Base-by-base conservation (phyloP, 2,329 filamentous ascomycete species). In the Apiospora phragmitis region DNA sequence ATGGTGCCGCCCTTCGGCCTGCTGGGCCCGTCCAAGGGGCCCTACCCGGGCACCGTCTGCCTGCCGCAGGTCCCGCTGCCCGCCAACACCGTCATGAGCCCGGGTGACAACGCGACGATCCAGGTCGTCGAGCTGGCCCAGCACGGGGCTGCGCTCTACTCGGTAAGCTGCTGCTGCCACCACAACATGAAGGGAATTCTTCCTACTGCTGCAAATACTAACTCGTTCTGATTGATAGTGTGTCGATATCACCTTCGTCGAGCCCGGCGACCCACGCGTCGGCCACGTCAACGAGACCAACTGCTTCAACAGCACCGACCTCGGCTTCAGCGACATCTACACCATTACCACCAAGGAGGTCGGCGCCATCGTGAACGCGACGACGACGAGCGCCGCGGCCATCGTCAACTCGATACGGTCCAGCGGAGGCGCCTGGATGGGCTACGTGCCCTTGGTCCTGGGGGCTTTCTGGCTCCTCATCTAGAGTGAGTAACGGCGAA, bases 201-300 rank as follows among this genome's bases (percentile, higher is more conserved):
- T n/a, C n/a, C n/a, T n/a, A n/a, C n/a, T n/a, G n/a, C n/a, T n/a
- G n/a, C n/a, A 5, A 18, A 49, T 70, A 67, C 66, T 71, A 65
- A 38, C 71, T 70, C 45, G 66, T 24, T n/a, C 35, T 11, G 2
- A n/a, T 35, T 35, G n/a, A 41, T 68, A 97, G 94, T 98, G 96
- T 79, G 95, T 97, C 75, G 95, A 98, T 79, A 97, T 98, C 77
- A 95, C 92, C 65, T 97, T 98, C 76, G 93, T 92, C 66, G 93
- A 94, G 1, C 93, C 93, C 32, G 84, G 90, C 76, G 92, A 97
- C 79, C 73, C 82, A 49, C 83, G 83, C 65, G 90, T 97, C 67
- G 85, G 85, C 70, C 85, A 92, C 75, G 93, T 98, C 74, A 97
- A 93, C 79, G 85, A 87, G 71, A 87, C 89, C 18, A 98, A 97